These are phyloP conservation scores for Prunus padus DNA, from an alignment of 306 rosid species.

Conservation along the genomic window DNA sequence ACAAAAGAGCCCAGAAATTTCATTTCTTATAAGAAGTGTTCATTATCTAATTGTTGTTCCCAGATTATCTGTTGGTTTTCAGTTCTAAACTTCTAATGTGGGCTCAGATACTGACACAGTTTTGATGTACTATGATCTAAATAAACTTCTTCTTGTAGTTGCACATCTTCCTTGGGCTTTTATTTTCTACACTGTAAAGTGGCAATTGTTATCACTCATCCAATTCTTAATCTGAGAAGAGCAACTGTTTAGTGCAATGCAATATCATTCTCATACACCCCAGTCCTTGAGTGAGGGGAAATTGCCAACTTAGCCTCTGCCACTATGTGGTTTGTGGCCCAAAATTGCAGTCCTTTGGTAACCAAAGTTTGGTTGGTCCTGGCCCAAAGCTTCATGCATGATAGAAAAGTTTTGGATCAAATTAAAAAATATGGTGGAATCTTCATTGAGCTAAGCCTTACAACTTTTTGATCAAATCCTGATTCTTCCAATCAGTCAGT, in stretches of 20 bases:
- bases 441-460: no score
- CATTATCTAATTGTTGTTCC: conserved; percentile 1
- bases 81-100: neutral
- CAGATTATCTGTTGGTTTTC: neutral
- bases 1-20: neutral
- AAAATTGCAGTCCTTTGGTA: no score
- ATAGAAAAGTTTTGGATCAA: neutral
- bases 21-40: neutral
- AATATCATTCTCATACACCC: neutral
- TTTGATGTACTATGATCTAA: neutral
- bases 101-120: neutral
- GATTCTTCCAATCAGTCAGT: no score
- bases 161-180: neutral
- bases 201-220: neutral
- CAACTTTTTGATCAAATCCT: no score
- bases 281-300: no score
- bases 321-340: neutral
- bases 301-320: neutral
- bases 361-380: neutral
- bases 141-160: neutral
- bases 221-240: neutral
- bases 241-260: neutral
- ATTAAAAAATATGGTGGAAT: no score
- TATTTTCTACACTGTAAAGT: neutral
- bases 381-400: neutral